These are phyloP conservation scores for bread wheat (Triticum aestivum) DNA, from an alignment of 176 grass and related monocot species.

Conservation along the genomic window IWGSC_CS_RefSeq_v2.1 NC_057801.1:786749000-786749499, in stretches of 20 bases:
- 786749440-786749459: not conserved
- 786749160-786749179: not conserved
- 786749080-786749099: not conserved
- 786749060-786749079: not conserved
- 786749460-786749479: no score
- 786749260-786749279: slow-evolving; percentile 32
- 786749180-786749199: not conserved
- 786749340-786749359: not conserved
- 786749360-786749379: not conserved
- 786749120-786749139: not conserved
- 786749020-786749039: no score
- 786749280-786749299: not conserved
- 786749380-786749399: no score
- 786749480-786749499: no score
- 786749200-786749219: slow-evolving; percentile 25
- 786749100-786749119: not conserved
- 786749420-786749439: no score
- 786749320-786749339: no score
- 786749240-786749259: not conserved
- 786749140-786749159: no score
- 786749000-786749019: not conserved
- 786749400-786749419: no score
- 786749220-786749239: slow-evolving; percentile 2
- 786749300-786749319: no score
- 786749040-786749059: no score